Conservation (phyloP, 75 land plant species). For the Sequoia sempervirens region DNA sequence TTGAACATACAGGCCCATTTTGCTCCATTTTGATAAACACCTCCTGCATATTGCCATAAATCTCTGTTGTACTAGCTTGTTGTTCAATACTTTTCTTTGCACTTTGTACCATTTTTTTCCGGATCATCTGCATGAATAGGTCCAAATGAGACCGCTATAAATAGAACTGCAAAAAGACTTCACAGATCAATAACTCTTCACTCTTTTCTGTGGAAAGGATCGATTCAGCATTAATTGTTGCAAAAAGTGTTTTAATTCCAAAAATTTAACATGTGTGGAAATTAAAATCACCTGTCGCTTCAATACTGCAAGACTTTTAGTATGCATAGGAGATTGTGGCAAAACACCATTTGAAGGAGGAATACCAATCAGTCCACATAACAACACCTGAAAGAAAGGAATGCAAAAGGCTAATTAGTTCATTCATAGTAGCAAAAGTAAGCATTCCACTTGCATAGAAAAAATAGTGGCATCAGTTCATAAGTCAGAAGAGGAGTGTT, state of each 20-base stretch:
- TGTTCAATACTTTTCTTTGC: constrained; percentile 61
- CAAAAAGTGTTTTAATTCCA: not conserved
- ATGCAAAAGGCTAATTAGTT: too few species aligned
- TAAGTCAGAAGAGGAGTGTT: too few species aligned
- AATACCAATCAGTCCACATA: too few species aligned
- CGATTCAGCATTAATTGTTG: not conserved
- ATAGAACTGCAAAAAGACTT: not conserved
- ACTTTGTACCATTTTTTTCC: constrained; percentile 69
- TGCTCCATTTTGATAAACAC: constrained; percentile 63
- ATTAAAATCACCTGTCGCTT: constrained; percentile 43
- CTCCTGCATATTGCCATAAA: constrained; percentile 69
- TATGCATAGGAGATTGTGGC: too few species aligned
- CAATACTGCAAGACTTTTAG: too few species aligned
- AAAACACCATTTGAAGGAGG: too few species aligned
- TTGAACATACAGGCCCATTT: constrained; percentile 18
- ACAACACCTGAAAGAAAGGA: too few species aligned
- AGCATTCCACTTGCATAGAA: too few species aligned
- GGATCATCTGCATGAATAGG: constrained; percentile 40
- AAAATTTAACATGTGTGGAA: not conserved
- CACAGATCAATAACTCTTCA: not conserved
- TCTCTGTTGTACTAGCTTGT: constrained; percentile 44
- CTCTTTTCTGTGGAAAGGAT: not conserved
- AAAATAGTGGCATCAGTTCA: too few species aligned
- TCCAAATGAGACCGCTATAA: not conserved
- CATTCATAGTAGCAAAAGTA: too few species aligned